A percentile compares a stretch with the other conserved stretches of the same genome.
Conservation (phyloP, 345 rosid species). For the Rhodamnia argentea region DNA sequence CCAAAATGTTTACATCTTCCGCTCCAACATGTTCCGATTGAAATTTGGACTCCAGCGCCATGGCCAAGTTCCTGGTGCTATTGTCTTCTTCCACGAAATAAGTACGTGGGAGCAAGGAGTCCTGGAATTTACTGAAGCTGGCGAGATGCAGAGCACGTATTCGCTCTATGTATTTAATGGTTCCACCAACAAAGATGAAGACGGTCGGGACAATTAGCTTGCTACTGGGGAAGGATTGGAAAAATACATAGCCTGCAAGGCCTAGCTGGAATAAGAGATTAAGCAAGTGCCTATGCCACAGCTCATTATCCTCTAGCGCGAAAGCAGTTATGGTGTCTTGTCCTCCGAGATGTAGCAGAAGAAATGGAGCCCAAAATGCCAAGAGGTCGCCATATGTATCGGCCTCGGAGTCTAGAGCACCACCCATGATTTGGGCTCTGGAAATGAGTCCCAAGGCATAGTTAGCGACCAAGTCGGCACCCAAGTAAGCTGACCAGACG, state of each 20-base stretch:
- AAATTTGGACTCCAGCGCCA: too few relatives aligned
- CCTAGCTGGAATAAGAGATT: slow-evolving; percentile 24
- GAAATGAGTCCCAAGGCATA: too few relatives aligned
- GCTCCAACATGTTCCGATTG: too few relatives aligned
- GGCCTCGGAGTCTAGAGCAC: too few relatives aligned
- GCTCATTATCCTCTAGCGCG: slow-evolving; percentile 25
- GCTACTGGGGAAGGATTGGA: slow-evolving; percentile 11
- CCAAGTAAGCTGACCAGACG: too few relatives aligned
- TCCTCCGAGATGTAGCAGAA: too few relatives aligned
- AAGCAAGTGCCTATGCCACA: slow-evolving; percentile 43
- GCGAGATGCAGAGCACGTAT: slow-evolving; percentile 37
- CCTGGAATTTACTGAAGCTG: slow-evolving; percentile 38
- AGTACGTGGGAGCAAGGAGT: slow-evolving; percentile 28
- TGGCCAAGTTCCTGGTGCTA: not conserved
- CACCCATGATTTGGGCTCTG: too few relatives aligned
- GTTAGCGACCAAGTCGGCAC: too few relatives aligned
- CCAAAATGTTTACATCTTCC: too few relatives aligned
- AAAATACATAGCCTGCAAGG: slow-evolving; percentile 29
- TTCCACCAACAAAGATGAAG: slow-evolving; percentile 33
- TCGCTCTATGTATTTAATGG: slow-evolving; percentile 43
- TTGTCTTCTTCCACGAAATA: not conserved
- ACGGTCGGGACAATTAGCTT: slow-evolving; percentile 13
- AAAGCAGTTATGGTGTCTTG: too few relatives aligned
- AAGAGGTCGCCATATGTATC: too few relatives aligned
- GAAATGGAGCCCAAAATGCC: too few relatives aligned